These are phyloP conservation scores for Annulohypoxylon moriforme DNA, from an alignment of 495 filamentous ascomycete species.

Conservation along the genomic window DNA sequence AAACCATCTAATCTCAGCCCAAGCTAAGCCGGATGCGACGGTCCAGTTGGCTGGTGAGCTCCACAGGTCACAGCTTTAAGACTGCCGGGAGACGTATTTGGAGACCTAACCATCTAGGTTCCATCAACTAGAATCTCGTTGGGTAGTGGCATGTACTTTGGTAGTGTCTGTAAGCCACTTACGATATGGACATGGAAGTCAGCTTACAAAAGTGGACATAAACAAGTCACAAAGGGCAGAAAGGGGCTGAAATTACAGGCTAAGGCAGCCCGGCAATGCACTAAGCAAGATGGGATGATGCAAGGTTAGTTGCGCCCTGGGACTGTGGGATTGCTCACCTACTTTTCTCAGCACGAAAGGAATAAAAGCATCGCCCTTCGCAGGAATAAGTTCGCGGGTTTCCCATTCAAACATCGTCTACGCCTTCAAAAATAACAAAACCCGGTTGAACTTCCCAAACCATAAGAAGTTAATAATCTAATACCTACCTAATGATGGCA, in stretches of 20 bases:
- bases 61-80: slow-evolving; percentile 2
- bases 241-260: slow-evolving; percentile 13
- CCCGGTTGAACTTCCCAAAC: not conserved
- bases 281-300: slow-evolving; percentile 4
- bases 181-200: not conserved
- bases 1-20: slow-evolving; percentile 4
- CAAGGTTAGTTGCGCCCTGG: not conserved
- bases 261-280: slow-evolving; percentile 8
- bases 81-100: slow-evolving; percentile 1
- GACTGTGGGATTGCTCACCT: not conserved
- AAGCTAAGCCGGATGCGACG: not conserved
- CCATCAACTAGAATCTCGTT: slow-evolving; percentile 2
- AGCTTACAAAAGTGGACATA: slow-evolving; percentile 22
- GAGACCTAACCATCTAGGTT: not conserved
- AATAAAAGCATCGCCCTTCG: not conserved
- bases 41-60: slow-evolving; percentile 1
- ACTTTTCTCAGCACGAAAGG: not conserved
- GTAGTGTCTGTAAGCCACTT: not conserved
- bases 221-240: slow-evolving; percentile 2
- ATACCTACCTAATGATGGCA: not conserved
- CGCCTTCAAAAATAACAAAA: not conserved
- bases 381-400: not conserved
- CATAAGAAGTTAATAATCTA: not conserved
- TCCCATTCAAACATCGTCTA: not conserved
- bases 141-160: not conserved